Conservation (phyloP, 176 grass and related monocot genomes). For the Zizania latifolia region DNA sequence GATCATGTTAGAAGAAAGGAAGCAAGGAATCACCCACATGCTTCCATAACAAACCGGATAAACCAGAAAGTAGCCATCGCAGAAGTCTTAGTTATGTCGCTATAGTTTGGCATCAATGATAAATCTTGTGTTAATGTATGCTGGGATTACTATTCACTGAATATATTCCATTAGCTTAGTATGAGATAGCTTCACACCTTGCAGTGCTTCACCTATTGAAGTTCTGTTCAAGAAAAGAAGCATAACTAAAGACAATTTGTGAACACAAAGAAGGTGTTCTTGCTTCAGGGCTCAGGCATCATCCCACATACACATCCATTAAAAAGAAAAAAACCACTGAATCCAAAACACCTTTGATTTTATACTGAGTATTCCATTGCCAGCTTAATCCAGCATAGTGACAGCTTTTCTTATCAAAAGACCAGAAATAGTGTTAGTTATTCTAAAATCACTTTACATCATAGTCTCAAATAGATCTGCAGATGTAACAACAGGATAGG, state of each 20-base stretch:
- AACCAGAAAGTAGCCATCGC: not conserved
- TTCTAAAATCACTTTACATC: not conserved
- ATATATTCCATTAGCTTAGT: not conserved
- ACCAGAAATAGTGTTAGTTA: not conserved
- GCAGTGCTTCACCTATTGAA: no score
- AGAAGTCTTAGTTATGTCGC: not conserved
- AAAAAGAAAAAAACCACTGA: no score
- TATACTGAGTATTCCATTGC: not conserved
- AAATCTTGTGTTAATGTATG: not conserved
- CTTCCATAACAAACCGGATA: not conserved
- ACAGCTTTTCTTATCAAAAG: slow-evolving; percentile 4
- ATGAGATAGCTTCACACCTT: no score
- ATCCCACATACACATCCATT: no score
- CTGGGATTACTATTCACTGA: not conserved
- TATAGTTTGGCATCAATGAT: not conserved
- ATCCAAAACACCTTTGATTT: not conserved
- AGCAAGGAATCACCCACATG: not conserved
- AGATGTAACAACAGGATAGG: slow-evolving; percentile 3
- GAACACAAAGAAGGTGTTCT: no score
- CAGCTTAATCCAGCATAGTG: not conserved
- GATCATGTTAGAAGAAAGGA: not conserved
- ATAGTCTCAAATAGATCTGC: not conserved
- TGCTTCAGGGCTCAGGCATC: no score
- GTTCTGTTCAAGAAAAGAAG: no score
- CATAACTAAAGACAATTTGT: no score